Percentiles rank a stretch among this genome's conserved stretches.
Conservation (phyloP, 2,329 filamentous ascomycete genomes). For the Nemania serpens region DNA sequence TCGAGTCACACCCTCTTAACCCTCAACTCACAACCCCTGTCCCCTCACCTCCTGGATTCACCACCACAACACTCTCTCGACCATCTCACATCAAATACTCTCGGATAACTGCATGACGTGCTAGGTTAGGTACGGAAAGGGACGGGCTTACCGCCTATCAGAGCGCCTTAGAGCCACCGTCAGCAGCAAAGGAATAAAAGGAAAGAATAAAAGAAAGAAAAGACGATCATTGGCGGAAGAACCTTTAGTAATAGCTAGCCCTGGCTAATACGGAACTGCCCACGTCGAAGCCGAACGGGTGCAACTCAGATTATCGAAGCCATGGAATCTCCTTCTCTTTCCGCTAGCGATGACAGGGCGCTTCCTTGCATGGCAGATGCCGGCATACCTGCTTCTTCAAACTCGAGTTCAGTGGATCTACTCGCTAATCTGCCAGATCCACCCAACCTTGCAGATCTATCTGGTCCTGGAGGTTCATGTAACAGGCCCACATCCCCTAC, state of each 20-base stretch:
- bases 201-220: background rate
- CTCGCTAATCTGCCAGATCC: conserved; percentile 27
- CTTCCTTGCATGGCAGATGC: conserved; percentile 7
- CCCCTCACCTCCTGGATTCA: conserved; percentile 14
- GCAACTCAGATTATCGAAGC: conserved; percentile 1
- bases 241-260: background rate
- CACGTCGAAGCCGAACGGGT: conserved; percentile 16
- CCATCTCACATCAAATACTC: background rate
- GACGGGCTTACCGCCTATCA: background rate
- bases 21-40: conserved; percentile 7
- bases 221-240: background rate
- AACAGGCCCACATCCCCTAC: conserved; percentile 19
- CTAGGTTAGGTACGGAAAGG: background rate
- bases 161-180: conserved; percentile 11
- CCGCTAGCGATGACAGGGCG: conserved; percentile 5
- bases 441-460: conserved; percentile 19
- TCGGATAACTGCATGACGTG: background rate
- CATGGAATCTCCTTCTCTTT: conserved; percentile 8
- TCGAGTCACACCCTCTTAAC: background rate
- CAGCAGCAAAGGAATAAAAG: background rate
- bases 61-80: conserved; percentile 14
- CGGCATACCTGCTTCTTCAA: conserved; percentile 7
- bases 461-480: conserved; percentile 6
- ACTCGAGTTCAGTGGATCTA: conserved; percentile 9
- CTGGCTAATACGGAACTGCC: background rate